Conservation (phyloP, 202 grass and related monocot genomes). For the Dendrocalamus latiflorus region DNA sequence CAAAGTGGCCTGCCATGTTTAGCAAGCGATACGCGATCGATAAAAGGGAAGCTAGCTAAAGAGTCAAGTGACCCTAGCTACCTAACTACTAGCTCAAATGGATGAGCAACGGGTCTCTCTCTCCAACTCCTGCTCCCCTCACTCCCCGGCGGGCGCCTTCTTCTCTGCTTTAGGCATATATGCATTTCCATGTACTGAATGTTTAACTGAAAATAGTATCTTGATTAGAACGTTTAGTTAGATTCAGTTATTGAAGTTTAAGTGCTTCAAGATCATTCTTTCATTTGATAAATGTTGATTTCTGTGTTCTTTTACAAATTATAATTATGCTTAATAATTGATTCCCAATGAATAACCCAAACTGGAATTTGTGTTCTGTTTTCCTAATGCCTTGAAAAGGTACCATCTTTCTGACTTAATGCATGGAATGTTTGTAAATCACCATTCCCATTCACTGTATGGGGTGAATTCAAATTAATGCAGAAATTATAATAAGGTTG, state of each 20-base stretch:
- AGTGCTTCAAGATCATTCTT: background rate
- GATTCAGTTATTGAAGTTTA: background rate
- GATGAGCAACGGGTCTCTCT: too few relatives aligned
- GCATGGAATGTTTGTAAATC: background rate
- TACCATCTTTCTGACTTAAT: background rate
- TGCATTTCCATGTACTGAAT: too few relatives aligned
- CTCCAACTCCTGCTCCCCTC: too few relatives aligned
- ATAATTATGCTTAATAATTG: background rate
- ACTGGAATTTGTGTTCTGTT: background rate
- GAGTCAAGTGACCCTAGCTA: too few relatives aligned
- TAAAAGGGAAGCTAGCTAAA: too few relatives aligned
- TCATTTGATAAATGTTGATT: background rate
- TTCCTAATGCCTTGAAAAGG: background rate
- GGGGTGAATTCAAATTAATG: background rate
- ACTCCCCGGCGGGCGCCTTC: too few relatives aligned
- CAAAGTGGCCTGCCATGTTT: too few relatives aligned
- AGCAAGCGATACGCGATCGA: too few relatives aligned
- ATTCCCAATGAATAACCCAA: background rate
- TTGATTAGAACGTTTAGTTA: background rate
- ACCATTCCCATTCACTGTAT: background rate
- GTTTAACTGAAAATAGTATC: too few relatives aligned
- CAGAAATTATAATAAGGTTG: background rate
- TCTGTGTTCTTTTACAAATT: background rate
- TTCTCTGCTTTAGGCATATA: too few relatives aligned
- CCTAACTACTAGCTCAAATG: too few relatives aligned